phyloP scores from a whole-genome alignment of 768 basidiomycete genomes.

The Lactarius sanguifluus region DNA sequence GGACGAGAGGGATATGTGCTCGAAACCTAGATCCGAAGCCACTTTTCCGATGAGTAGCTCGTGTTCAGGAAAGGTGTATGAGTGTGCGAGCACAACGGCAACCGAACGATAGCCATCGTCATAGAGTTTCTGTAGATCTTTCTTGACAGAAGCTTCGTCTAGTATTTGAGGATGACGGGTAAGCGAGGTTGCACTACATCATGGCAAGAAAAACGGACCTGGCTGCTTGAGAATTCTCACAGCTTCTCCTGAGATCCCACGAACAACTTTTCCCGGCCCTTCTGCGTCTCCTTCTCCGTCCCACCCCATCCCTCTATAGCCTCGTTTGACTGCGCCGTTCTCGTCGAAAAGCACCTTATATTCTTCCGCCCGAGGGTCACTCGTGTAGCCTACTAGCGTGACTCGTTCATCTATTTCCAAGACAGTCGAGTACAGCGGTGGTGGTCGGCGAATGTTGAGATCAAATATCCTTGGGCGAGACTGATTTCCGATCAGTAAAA shows the following conservation, averaged over 20 bases:
- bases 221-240: conserved; percentile 79
- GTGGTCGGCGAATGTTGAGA: conserved; percentile 78
- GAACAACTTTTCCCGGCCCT: conserved; percentile 76
- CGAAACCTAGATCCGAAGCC: conserved; percentile 82
- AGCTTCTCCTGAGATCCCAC: conserved; percentile 85
- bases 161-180: conserved; percentile 8
- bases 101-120: conserved; percentile 83
- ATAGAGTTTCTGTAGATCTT: conserved; percentile 69
- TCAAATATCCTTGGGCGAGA: conserved; percentile 94
- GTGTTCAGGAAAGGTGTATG: conserved; percentile 89
- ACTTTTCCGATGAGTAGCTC: conserved; percentile 70
- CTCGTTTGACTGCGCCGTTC: conserved; percentile 60
- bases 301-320: conserved; percentile 78
- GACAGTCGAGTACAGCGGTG: conserved; percentile 75
- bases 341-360: conserved; percentile 78
- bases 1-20: conserved; percentile 85
- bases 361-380: conserved; percentile 77
- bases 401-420: conserved; percentile 88
- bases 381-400: conserved; percentile 90
- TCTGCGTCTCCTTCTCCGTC: conserved; percentile 69
- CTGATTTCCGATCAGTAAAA: conserved; percentile 92
- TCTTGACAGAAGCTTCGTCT: conserved; percentile 56
- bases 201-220: conserved; percentile 41
- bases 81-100: conserved; percentile 88
- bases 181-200: conserved; percentile 13